Conservation (phyloP, 768 basidiomycete genomes). For the Xanthoconium purpureum region DNA sequence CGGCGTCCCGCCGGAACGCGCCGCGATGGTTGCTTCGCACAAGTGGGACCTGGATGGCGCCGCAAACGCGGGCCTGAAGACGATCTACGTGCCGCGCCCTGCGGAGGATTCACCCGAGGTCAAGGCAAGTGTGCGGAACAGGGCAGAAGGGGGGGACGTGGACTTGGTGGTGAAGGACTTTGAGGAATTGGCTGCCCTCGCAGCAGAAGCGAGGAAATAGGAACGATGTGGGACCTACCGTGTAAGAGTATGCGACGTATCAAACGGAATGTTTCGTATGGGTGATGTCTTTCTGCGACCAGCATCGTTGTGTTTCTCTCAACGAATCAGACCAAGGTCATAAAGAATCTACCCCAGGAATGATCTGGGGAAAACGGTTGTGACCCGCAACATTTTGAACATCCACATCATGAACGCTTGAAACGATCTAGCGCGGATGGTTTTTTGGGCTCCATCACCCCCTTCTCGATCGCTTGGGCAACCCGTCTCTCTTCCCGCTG, state of each 20-base stretch:
- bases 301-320: too few species aligned
- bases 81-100: slow-evolving; percentile 54
- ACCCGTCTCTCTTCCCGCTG: slow-evolving; percentile 45
- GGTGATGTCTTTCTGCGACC: too few species aligned
- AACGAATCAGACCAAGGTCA: too few species aligned
- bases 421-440: slow-evolving; percentile 38
- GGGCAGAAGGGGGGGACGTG: slow-evolving; percentile 54
- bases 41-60: slow-evolving; percentile 55
- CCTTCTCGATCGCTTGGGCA: slow-evolving; percentile 35
- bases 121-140: slow-evolving; percentile 37
- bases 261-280: too few species aligned
- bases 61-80: slow-evolving; percentile 49
- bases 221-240: too few species aligned
- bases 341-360: too few species aligned
- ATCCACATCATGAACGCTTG: slow-evolving; percentile 21
- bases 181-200: slow-evolving; percentile 41
- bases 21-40: slow-evolving; percentile 68
- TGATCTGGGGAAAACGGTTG: too few species aligned
- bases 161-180: slow-evolving; percentile 56
- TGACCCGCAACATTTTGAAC: too few species aligned
- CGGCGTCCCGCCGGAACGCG: slow-evolving; percentile 39
- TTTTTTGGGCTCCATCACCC: slow-evolving; percentile 27
- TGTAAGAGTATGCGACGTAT: too few species aligned
- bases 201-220: background rate
- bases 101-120: slow-evolving; percentile 39